Evolutionary conservation across 345 rosid genomes (phyloP).

Genomic region (Bruguiera gymnorhiza): DNA sequence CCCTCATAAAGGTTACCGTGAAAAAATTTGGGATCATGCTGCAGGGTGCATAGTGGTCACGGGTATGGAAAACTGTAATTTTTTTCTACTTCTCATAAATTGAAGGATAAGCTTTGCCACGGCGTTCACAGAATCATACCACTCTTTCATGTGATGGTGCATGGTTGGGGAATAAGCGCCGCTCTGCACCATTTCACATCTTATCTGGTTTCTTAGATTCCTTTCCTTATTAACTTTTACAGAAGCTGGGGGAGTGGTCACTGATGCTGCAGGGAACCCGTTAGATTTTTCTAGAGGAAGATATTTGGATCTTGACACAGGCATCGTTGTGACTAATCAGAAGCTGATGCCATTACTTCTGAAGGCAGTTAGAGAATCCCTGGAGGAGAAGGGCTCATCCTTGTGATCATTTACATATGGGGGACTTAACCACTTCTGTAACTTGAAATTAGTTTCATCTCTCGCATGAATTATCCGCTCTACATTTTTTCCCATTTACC

Average conservation of each 20-base stretch:
- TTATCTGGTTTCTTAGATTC: neutral
- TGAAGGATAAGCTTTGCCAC: neutral
- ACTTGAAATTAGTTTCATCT: too few species aligned
- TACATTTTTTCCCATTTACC: too few species aligned
- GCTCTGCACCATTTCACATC: too few species aligned
- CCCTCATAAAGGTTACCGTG: slow-evolving; percentile 82
- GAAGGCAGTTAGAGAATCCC: slow-evolving; percentile 72
- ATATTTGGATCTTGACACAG: slow-evolving; percentile 62
- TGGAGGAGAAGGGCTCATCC: slow-evolving; percentile 60
- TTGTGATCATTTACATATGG: slow-evolving; percentile 33
- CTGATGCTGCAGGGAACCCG: slow-evolving; percentile 70
- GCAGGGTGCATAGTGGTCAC: slow-evolving; percentile 88
- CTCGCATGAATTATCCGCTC: too few species aligned
- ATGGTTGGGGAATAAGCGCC: too few species aligned
- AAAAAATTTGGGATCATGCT: slow-evolving; percentile 99
- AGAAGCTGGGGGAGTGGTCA: slow-evolving; percentile 86
- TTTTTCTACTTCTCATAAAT: neutral
- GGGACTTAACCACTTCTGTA: neutral
- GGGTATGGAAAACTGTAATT: slow-evolving; percentile 42
- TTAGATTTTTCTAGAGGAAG: slow-evolving; percentile 82
- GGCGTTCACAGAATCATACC: too few species aligned
- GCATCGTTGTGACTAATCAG: slow-evolving; percentile 75
- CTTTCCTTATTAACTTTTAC: slow-evolving; percentile 28
- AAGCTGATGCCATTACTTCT: slow-evolving; percentile 76
- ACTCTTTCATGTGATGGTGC: too few species aligned